Base-by-base conservation (phyloP, 179 eudicot genomes). In the Beta lomatogona region DNA sequence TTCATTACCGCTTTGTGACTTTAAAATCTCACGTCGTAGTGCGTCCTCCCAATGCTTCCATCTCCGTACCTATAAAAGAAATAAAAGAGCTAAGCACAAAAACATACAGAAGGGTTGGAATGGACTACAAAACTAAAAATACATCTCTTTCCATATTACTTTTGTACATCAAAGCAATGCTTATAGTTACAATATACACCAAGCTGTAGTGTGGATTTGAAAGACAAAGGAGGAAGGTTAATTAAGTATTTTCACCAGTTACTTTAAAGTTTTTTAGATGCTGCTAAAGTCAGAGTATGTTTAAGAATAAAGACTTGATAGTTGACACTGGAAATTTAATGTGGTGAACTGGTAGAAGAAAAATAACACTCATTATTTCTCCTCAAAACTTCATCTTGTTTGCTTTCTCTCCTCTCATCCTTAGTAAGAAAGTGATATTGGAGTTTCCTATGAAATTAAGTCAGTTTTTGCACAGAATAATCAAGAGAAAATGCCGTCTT, bases 41-140 rank as follows among this genome's bases (percentile, higher is more conserved):
- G 98, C 85, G 31, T 86, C 88, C 85, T 94, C 98, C 98, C 98
- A 94, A 44, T 88, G 91, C 73, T 86, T 92, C 98, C 98, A 94
- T 68, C 86, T 80, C 13, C 86, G 89, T 59, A 94, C 92, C 98
- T 93, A 75, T 53, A 76, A 25, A 57, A 58, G 48, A 31, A 73
- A 71, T 25, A 80, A 25, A 78, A 16, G 60, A 70, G 2, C 25
- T 46, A 31, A 73, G 58, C 3, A 70, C 46, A 55, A 16, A 19
- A 4, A 46, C 15, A 18, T 22, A 67, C n/a, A 44, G 50, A 6
- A 58, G 31, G 28, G 13, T 22, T 71, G 73, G 41, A 36, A 3
- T 36, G 3, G 9, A 18, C 64, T 12, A 75, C 21, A 36, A 67
- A 41, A 55, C 73, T 25, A 21, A 21, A 48, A 59, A 48, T 28